Percentiles rank a stretch among this genome's conserved stretches.
Evolutionary conservation across 305 asterid species (phyloP).

Genomic region (Rubia tinctorum): DNA sequence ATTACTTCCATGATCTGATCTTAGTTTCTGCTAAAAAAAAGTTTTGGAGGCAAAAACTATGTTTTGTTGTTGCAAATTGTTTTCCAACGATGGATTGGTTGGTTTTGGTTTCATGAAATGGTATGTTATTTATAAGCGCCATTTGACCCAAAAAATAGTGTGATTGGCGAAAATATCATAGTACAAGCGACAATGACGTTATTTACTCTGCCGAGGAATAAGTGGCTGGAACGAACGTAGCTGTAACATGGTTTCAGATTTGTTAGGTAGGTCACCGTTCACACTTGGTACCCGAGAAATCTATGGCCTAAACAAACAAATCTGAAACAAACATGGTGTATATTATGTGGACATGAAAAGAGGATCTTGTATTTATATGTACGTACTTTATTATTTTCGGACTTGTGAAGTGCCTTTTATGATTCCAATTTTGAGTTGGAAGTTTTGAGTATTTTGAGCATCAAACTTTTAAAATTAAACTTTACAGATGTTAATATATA

Average conservation of each 20-base stretch:
- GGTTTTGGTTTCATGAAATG: background rate
- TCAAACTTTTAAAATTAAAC: no score
- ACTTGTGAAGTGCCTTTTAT: background rate
- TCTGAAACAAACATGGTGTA: no score
- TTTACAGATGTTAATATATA: no score
- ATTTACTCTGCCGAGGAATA: background rate
- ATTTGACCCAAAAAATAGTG: background rate
- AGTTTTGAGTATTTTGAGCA: no score
- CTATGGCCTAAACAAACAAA: no score
- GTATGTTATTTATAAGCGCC: constrained; percentile 1
- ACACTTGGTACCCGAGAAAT: no score
- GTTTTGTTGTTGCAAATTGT: no score
- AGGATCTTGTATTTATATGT: background rate
- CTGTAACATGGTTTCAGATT: background rate
- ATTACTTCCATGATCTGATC: constrained; percentile 11
- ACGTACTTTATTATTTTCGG: background rate
- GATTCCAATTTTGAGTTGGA: no score
- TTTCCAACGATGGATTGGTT: background rate
- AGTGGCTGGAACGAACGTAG: background rate
- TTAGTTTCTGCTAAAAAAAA: background rate
- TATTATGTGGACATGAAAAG: background rate
- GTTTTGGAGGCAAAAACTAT: background rate
- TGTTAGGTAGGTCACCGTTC: background rate
- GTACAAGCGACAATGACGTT: background rate
- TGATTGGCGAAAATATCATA: background rate